These are phyloP conservation scores for Leptodontidium sp. DNA, from an alignment of 2,329 filamentous ascomycete genomes.

Conservation along the genomic window DNA sequence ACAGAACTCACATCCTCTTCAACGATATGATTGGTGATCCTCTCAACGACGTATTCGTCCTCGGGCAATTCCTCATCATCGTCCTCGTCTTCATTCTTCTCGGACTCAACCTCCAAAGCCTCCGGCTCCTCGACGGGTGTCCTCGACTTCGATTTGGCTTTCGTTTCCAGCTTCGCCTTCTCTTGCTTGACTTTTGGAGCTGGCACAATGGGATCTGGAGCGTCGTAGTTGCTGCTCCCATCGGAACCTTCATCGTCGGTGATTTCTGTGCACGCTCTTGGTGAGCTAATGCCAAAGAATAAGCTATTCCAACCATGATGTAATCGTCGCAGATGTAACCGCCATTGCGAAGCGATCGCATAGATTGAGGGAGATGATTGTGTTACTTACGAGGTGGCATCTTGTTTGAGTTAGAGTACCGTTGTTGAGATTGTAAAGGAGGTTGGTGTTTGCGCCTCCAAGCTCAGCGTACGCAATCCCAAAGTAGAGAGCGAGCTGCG, in stretches of 20 bases:
- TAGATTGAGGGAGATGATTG: not conserved
- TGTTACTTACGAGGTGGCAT: conserved; percentile 47
- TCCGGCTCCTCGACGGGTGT: conserved; percentile 38
- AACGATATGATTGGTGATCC: conserved; percentile 72
- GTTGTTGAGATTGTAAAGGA: not conserved
- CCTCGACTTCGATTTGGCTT: conserved; percentile 38
- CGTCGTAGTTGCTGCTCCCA: conserved; percentile 46
- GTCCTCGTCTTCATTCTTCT: conserved; percentile 48
- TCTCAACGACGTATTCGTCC: conserved; percentile 67
- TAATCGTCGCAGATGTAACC: conserved; percentile 26
- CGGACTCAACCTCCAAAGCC: conserved; percentile 48
- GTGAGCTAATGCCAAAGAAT: conserved; percentile 35
- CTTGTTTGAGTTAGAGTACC: conserved; percentile 19
- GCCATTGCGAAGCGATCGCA: not conserved
- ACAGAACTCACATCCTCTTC: conserved; percentile 58
- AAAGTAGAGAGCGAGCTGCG: not conserved
- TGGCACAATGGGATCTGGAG: not conserved
- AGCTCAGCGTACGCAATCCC: not conserved
- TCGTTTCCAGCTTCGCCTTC: conserved; percentile 31
- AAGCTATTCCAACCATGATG: conserved; percentile 21
- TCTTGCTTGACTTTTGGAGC: conserved; percentile 34
- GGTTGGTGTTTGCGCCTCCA: conserved; percentile 24
- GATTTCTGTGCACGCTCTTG: conserved; percentile 38
- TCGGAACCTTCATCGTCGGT: conserved; percentile 46
- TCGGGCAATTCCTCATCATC: conserved; percentile 55